Conservation (phyloP, 2,329 filamentous ascomycete species). For the Didymella glomerata region DNA sequence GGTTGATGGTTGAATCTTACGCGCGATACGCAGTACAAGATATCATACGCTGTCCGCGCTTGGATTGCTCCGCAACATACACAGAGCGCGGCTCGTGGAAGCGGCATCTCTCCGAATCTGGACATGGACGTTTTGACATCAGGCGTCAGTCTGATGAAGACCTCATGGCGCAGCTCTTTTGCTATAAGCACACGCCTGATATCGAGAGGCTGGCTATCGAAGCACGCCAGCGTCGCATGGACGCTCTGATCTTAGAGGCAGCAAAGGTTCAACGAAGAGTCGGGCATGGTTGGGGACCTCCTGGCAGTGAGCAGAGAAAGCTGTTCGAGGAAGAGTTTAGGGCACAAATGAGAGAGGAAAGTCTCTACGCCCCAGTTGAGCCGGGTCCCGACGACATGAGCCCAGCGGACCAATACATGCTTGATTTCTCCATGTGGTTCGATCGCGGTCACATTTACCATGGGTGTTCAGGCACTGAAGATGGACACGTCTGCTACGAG, state of each 20-base stretch:
- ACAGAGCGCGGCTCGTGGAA: constrained; percentile 1
- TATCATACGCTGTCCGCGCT: constrained; percentile 14
- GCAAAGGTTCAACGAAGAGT: constrained; percentile 7
- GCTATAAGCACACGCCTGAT: constrained; percentile 5
- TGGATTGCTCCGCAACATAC: constrained; percentile 12
- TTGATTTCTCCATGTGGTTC: background rate
- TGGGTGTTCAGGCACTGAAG: background rate
- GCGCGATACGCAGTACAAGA: constrained; percentile 13
- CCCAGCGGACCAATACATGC: background rate
- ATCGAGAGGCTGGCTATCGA: background rate
- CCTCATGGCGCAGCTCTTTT: background rate
- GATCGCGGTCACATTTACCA: background rate
- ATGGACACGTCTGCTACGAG: background rate
- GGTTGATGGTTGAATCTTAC: constrained; percentile 20
- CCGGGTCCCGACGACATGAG: background rate
- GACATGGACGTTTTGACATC: background rate
- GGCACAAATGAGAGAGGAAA: constrained; percentile 8
- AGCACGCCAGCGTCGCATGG: background rate
- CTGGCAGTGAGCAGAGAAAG: constrained; percentile 13
- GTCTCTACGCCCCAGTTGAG: background rate
- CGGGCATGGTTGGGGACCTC: constrained; percentile 10
- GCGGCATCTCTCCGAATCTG: background rate
- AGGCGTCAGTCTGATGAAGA: background rate
- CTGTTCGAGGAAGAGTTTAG: constrained; percentile 14
- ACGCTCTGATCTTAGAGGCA: background rate